Conservation (phyloP, 371 early-diverging fungal species). For the Blakeslea trispora region DNA sequence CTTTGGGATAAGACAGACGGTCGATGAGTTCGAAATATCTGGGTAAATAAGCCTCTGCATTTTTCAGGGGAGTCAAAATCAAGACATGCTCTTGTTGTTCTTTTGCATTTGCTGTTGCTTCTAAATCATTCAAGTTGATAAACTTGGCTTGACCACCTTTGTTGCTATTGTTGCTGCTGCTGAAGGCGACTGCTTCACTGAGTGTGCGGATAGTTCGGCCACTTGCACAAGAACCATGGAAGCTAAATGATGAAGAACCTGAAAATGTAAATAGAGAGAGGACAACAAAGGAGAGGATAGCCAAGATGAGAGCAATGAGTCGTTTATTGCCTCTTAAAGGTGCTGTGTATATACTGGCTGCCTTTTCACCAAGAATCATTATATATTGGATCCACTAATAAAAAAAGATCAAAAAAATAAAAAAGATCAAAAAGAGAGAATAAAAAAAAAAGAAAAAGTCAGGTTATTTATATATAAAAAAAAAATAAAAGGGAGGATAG, state of each 20-base stretch:
- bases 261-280: slow-evolving; percentile 39
- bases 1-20: slow-evolving; percentile 54
- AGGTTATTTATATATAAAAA: neutral
- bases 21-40: slow-evolving; percentile 57
- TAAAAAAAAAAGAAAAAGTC: neutral
- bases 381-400: neutral
- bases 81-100: slow-evolving; percentile 42
- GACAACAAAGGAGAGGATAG: slow-evolving; percentile 33
- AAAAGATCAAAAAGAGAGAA: neutral
- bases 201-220: slow-evolving; percentile 39
- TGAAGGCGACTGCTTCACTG: slow-evolving; percentile 34
- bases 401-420: neutral
- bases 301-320: slow-evolving; percentile 26
- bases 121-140: slow-evolving; percentile 30
- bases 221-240: slow-evolving; percentile 24
- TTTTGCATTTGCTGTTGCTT: slow-evolving; percentile 27
- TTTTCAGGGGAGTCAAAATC: slow-evolving; percentile 67
- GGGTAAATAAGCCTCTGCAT: slow-evolving; percentile 54
- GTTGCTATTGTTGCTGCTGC: neutral
- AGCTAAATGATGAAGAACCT: slow-evolving; percentile 22
- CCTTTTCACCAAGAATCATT: slow-evolving; percentile 33
- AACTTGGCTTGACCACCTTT: slow-evolving; percentile 22
- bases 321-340: slow-evolving; percentile 40
- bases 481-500: no score
- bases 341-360: slow-evolving; percentile 25